phyloP scores from a whole-genome alignment of 2,329 filamentous ascomycete genomes.

The Pezicula neosporulosa region DNA sequence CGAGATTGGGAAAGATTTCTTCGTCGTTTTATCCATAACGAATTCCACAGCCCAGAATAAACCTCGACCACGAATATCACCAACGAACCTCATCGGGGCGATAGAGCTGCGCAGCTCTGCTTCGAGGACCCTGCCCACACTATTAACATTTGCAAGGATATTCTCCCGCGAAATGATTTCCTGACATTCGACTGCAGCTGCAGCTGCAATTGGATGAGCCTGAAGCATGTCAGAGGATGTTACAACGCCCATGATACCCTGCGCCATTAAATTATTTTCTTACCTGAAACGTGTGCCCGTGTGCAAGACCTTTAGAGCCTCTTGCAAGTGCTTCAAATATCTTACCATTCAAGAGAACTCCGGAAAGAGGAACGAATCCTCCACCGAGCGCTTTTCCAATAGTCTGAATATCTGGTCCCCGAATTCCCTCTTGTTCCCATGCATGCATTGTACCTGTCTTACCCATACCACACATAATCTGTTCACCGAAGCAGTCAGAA shows the following conservation, averaged over 20 bases:
- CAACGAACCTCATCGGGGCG: constrained; percentile 35
- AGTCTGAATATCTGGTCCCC: constrained; percentile 58
- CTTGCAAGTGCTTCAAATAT: no score
- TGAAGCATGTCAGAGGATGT: no score
- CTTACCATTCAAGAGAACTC: constrained; percentile 50
- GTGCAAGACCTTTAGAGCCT: no score
- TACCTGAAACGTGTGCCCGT: no score
- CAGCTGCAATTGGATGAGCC: no score
- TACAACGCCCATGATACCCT: no score
- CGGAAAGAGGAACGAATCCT: constrained; percentile 57
- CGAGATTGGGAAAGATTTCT: constrained; percentile 41
- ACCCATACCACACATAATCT: constrained; percentile 55
- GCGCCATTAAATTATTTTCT: no score
- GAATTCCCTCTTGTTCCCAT: constrained; percentile 46
- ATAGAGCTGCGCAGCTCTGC: constrained; percentile 29
- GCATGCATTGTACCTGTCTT: constrained; percentile 46
- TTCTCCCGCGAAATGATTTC: constrained; percentile 47
- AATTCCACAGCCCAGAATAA: constrained; percentile 52
- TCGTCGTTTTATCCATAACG: constrained; percentile 42
- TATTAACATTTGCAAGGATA: constrained; percentile 50
- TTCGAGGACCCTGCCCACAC: constrained; percentile 37
- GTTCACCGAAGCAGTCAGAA: no score
- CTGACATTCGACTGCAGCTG: no score
- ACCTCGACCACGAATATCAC: constrained; percentile 54
- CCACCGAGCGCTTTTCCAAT: constrained; percentile 61